These are phyloP conservation scores for Quercus rubra DNA, from an alignment of 306 rosid species.

Conservation along the genomic window DNA sequence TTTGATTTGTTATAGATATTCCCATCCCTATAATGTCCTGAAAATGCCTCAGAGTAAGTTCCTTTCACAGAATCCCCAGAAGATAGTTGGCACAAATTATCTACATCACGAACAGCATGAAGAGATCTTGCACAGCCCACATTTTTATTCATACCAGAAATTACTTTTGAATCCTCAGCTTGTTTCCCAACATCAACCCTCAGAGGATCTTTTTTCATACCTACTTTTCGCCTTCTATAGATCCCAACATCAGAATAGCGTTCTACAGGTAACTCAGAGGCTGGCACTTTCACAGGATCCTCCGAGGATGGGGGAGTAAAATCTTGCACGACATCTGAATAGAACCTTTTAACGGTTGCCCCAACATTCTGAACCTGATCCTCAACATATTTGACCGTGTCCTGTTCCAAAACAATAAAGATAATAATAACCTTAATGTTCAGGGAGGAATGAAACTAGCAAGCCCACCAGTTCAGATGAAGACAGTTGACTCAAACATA, in stretches of 20 bases:
- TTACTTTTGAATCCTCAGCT: slow-evolving; percentile 27
- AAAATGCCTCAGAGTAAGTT: slow-evolving; percentile 22
- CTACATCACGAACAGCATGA: slow-evolving; percentile 19
- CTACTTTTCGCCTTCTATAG: slow-evolving; percentile 24
- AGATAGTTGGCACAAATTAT: slow-evolving; percentile 22
- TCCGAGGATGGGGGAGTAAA: slow-evolving; percentile 43
- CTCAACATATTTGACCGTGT: slow-evolving; percentile 70
- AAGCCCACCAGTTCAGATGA: background rate
- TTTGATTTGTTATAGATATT: slow-evolving; percentile 14
- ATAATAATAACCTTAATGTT: background rate
- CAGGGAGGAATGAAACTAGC: background rate
- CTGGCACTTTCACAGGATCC: slow-evolving; percentile 33
- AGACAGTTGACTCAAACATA: slow-evolving; percentile 4
- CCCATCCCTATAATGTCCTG: slow-evolving; percentile 24
- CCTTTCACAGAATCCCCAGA: slow-evolving; percentile 29
- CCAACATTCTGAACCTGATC: slow-evolving; percentile 77
- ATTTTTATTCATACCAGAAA: slow-evolving; percentile 19
- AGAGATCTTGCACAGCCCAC: slow-evolving; percentile 9
- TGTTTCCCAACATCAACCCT: slow-evolving; percentile 21
- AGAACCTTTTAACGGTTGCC: slow-evolving; percentile 65
- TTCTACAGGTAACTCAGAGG: slow-evolving; percentile 29
- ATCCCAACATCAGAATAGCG: slow-evolving; percentile 27
- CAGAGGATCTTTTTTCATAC: slow-evolving; percentile 27
- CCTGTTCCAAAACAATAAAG: slow-evolving; percentile 44
- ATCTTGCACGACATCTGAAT: slow-evolving; percentile 69